phyloP scores from a whole-genome alignment of 2,329 filamentous ascomycete species.

The Epichloe coenophiala region DNA sequence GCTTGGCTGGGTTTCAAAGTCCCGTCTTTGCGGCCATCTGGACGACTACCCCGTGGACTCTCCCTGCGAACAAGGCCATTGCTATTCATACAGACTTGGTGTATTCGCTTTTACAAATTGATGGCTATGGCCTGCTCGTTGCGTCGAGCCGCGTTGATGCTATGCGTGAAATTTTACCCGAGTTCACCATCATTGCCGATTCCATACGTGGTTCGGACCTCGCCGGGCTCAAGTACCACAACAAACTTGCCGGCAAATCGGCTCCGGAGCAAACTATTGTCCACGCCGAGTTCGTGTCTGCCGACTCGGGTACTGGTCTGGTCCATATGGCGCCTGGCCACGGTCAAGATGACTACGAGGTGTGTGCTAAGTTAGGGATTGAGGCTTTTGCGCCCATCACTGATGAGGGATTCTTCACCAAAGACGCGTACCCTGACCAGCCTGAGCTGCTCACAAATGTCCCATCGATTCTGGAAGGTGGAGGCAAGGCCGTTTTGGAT shows the following conservation, averaged over 20 bases:
- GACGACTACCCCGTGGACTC: slow-evolving; percentile 97
- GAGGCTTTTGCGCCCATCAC: slow-evolving; percentile 71
- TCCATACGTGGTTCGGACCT: slow-evolving; percentile 53
- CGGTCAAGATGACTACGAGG: slow-evolving; percentile 90
- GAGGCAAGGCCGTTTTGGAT: slow-evolving; percentile 54
- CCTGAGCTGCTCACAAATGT: slow-evolving; percentile 52
- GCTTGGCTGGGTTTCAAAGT: slow-evolving; percentile 26
- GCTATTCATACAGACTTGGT: slow-evolving; percentile 62
- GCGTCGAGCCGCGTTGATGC: slow-evolving; percentile 57
- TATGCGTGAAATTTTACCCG: slow-evolving; percentile 35
- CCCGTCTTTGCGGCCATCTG: slow-evolving; percentile 75
- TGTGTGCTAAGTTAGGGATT: slow-evolving; percentile 58
- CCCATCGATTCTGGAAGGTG: slow-evolving; percentile 56
- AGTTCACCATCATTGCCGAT: slow-evolving; percentile 38
- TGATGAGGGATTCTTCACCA: slow-evolving; percentile 67
- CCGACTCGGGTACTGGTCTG: slow-evolving; percentile 83
- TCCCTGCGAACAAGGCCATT: slow-evolving; percentile 85
- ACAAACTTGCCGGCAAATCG: slow-evolving; percentile 49
- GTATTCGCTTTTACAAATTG: slow-evolving; percentile 54
- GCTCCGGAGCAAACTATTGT: slow-evolving; percentile 56
- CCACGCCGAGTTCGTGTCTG: slow-evolving; percentile 77
- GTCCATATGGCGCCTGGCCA: slow-evolving; percentile 92
- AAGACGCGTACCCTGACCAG: slow-evolving; percentile 60
- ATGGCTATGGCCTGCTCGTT: slow-evolving; percentile 50
- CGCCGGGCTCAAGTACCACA: slow-evolving; percentile 51